phyloP scores from a whole-genome alignment of 768 basidiomycete species.

The Exidia glandulosa region DNA sequence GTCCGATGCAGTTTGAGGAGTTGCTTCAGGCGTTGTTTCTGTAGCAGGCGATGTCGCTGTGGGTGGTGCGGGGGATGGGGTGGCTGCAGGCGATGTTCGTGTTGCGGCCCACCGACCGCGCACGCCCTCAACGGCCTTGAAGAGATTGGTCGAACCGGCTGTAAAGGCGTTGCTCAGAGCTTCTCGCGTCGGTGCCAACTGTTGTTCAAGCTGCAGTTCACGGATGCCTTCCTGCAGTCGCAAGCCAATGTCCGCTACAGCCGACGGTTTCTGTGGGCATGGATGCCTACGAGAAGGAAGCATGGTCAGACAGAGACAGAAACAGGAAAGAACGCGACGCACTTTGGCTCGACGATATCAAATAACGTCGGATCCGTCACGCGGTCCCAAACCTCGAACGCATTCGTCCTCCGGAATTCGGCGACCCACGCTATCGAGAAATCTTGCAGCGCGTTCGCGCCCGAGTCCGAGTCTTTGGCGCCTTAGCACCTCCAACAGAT shows the following conservation, averaged over 20 bases:
- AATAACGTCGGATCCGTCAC: constrained; percentile 88
- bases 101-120: constrained; percentile 53
- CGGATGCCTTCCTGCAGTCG: constrained; percentile 89
- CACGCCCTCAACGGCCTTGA: constrained; percentile 86
- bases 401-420: constrained; percentile 80
- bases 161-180: constrained; percentile 70
- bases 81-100: constrained; percentile 19
- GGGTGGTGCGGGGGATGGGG: constrained; percentile 18
- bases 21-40: constrained; percentile 5
- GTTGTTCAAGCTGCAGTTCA: constrained; percentile 85
- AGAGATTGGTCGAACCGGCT: constrained; percentile 65
- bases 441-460: constrained; percentile 53
- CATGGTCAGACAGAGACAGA: background rate
- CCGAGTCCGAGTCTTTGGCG: background rate
- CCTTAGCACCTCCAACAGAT: background rate
- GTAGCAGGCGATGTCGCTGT: constrained; percentile 18
- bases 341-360: constrained; percentile 92
- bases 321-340: constrained; percentile 8
- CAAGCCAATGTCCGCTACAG: constrained; percentile 84
- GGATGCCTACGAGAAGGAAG: constrained; percentile 54
- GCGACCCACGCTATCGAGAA: constrained; percentile 84
- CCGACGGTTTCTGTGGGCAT: constrained; percentile 81
- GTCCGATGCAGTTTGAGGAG: constrained; percentile 9
- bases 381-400: constrained; percentile 82
- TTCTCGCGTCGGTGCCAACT: constrained; percentile 86